phyloP scores from a whole-genome alignment of 495 filamentous ascomycete species.

The Talaromyces adpressus region DNA sequence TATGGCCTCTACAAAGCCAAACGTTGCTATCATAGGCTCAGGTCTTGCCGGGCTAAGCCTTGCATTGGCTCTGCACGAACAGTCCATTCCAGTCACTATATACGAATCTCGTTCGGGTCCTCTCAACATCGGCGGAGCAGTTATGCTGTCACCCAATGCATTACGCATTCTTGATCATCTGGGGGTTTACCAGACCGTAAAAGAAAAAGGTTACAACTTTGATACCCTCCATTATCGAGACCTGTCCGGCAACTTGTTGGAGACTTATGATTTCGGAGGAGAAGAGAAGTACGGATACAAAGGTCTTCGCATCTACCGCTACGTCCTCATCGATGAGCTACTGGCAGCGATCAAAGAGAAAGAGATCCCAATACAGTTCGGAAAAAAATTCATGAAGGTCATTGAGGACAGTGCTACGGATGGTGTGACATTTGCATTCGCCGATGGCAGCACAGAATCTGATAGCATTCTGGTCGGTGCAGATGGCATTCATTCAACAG shows the following conservation, averaged over 20 bases:
- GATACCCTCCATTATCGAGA: constrained; percentile 23
- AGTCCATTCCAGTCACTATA: constrained; percentile 32
- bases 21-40: constrained; percentile 35
- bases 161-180: constrained; percentile 38
- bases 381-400: constrained; percentile 32
- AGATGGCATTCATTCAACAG: constrained; percentile 43
- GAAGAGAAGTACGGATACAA: constrained; percentile 34
- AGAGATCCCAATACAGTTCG: constrained; percentile 31
- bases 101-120: constrained; percentile 36
- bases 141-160: constrained; percentile 47
- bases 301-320: constrained; percentile 40
- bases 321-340: constrained; percentile 10
- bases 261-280: constrained; percentile 37
- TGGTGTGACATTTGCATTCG: constrained; percentile 32
- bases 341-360: background rate
- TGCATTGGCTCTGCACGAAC: constrained; percentile 34
- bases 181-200: constrained; percentile 33
- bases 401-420: constrained; percentile 22
- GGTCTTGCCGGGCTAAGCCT: constrained; percentile 41
- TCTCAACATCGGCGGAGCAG: constrained; percentile 35
- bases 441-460: constrained; percentile 24
- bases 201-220: constrained; percentile 26
- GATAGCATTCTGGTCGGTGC: constrained; percentile 37
- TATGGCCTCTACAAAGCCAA: constrained; percentile 1
- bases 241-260: constrained; percentile 21